Percentiles rank a stretch among this genome's conserved stretches.
These are phyloP conservation scores for Ceratobasidium sp. DNA, from an alignment of 1,284 basidiomycete species.

Conservation along the genomic window DNA sequence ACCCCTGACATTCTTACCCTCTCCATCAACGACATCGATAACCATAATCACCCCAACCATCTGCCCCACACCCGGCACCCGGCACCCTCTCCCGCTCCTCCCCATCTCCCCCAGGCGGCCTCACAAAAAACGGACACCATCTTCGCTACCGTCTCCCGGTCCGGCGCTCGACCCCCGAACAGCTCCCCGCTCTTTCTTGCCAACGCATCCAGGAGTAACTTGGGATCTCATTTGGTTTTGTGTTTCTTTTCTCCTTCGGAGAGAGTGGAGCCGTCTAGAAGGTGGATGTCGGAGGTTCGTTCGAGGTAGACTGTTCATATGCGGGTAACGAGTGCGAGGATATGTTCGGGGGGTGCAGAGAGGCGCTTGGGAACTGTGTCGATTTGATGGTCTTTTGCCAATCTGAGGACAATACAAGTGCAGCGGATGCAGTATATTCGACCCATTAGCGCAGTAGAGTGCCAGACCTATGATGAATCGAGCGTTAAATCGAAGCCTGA, in stretches of 20 bases:
- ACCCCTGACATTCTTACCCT: slow-evolving; percentile 65
- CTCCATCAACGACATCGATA: slow-evolving; percentile 86
- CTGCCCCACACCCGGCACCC: slow-evolving; percentile 73
- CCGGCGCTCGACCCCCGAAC: slow-evolving; percentile 95
- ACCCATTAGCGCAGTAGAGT: slow-evolving; percentile 97
- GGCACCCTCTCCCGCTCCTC: slow-evolving; percentile 50
- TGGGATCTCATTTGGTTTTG: slow-evolving; percentile 72
- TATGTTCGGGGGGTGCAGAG: slow-evolving; percentile 93
- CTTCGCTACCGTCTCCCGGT: slow-evolving; percentile 92
- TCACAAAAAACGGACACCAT: slow-evolving; percentile 91
- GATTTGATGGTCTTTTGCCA: slow-evolving; percentile 88
- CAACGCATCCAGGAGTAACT: slow-evolving; percentile 87
- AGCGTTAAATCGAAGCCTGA: slow-evolving; percentile 20
- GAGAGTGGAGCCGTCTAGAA: slow-evolving; percentile 70
- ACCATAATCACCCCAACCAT: slow-evolving; percentile 82
- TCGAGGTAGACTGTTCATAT: slow-evolving; percentile 95
- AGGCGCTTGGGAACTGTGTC: slow-evolving; percentile 96
- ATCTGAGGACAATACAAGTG: slow-evolving; percentile 97
- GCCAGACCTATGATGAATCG: slow-evolving; percentile 82
- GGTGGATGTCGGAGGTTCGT: slow-evolving; percentile 87
- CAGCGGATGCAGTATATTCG: slow-evolving; percentile 99
- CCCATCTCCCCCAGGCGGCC: slow-evolving; percentile 57
- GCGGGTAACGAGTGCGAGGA: slow-evolving; percentile 88
- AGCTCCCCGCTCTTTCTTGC: slow-evolving; percentile 94
- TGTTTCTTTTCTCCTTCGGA: not conserved